Evolutionary conservation across 2,329 filamentous ascomycete species (phyloP).

Genomic region (Escovopsis sp.): DNA sequence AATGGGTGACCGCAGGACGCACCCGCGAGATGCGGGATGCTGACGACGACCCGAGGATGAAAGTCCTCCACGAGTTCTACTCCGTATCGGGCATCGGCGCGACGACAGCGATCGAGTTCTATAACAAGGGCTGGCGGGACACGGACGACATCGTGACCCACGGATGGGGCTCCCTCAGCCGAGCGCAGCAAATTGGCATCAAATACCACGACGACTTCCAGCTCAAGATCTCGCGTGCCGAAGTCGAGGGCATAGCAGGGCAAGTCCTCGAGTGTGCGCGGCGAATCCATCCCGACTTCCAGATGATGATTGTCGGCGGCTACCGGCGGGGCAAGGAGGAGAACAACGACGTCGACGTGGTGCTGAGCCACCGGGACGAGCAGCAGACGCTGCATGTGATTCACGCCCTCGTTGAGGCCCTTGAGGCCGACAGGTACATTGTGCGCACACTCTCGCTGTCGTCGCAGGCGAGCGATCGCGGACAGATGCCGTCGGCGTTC

Average conservation of each 20-base stretch:
- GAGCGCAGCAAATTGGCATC: slow-evolving; percentile 83
- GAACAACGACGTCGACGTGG: slow-evolving; percentile 72
- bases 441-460: slow-evolving; percentile 69
- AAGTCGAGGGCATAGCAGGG: slow-evolving; percentile 56
- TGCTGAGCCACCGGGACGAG: slow-evolving; percentile 67
- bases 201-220: slow-evolving; percentile 87
- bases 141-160: slow-evolving; percentile 75
- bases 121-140: slow-evolving; percentile 61
- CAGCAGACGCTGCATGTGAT: slow-evolving; percentile 55
- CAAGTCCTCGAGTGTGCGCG: slow-evolving; percentile 54
- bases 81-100: slow-evolving; percentile 88
- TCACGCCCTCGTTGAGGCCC: slow-evolving; percentile 49
- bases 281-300: slow-evolving; percentile 38
- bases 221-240: slow-evolving; percentile 52
- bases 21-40: slow-evolving; percentile 51
- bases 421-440: slow-evolving; percentile 57
- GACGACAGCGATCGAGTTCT: slow-evolving; percentile 68
- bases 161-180: slow-evolving; percentile 60
- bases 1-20: slow-evolving; percentile 49
- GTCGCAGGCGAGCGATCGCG: slow-evolving; percentile 54
- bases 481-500: slow-evolving; percentile 45
- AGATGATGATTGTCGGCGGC: slow-evolving; percentile 57
- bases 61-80: slow-evolving; percentile 56
- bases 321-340: slow-evolving; percentile 64
- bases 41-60: slow-evolving; percentile 48